Conservation (phyloP, 441 rosid genomes). For the Gossypium lobatum region DNA sequence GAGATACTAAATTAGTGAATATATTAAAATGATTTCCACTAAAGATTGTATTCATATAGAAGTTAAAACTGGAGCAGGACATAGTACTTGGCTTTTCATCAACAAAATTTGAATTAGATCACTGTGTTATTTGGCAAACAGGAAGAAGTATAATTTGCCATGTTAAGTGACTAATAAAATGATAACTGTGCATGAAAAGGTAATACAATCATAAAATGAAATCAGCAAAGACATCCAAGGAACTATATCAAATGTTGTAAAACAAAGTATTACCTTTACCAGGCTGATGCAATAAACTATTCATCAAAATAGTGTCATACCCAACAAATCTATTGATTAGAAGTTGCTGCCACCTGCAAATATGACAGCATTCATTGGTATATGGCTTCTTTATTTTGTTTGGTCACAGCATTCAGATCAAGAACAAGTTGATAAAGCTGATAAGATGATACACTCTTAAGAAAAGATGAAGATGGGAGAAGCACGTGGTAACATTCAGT, state of each 20-base stretch:
- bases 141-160: neutral
- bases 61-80: neutral
- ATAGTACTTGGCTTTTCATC: neutral
- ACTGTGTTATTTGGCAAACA: neutral
- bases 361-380: conserved; percentile 10
- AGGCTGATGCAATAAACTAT: conserved; percentile 79
- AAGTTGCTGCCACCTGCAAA: conserved; percentile 96
- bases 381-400: neutral
- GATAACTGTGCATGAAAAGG: neutral
- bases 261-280: conserved; percentile 69
- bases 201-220: neutral
- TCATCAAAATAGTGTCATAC: conserved; percentile 96
- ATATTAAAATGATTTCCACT: neutral
- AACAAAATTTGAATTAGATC: neutral
- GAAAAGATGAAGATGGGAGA: neutral
- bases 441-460: neutral
- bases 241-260: neutral
- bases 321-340: conserved; percentile 96
- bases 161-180: conserved; percentile 5
- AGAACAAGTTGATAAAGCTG: neutral
- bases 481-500: neutral
- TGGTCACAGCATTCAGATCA: neutral
- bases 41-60: neutral
- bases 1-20: neutral
- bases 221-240: neutral